Conservation (phyloP, 2,329 filamentous ascomycete genomes). For the Chrysosporium queenslandicum region DNA sequence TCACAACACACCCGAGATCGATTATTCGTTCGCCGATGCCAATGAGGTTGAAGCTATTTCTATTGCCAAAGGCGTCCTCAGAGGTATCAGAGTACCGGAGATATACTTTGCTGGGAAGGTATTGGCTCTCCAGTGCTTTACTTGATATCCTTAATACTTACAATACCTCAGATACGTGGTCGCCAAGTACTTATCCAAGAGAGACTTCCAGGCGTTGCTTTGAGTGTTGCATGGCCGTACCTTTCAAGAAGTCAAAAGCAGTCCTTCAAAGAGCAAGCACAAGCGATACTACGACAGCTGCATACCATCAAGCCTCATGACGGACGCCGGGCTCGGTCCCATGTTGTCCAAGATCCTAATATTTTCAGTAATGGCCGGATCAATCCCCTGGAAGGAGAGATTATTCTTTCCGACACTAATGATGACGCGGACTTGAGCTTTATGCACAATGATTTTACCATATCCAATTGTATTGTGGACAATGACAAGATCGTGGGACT, state of each 20-base stretch:
- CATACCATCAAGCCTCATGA: constrained; percentile 13
- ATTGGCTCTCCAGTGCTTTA: background rate
- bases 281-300: constrained; percentile 24
- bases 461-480: constrained; percentile 30
- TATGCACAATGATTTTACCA: constrained; percentile 31
- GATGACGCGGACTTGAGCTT: constrained; percentile 24
- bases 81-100: constrained; percentile 27
- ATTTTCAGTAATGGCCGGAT: constrained; percentile 10
- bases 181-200: constrained; percentile 34
- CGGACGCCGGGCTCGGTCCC: constrained; percentile 7
- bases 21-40: constrained; percentile 27
- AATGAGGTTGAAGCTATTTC: constrained; percentile 30
- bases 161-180: constrained; percentile 26
- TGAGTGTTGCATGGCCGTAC: constrained; percentile 27
- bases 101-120: constrained; percentile 28
- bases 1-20: constrained; percentile 19
- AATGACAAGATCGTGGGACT: constrained; percentile 31
- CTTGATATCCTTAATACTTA: background rate
- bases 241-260: constrained; percentile 29
- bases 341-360: constrained; percentile 9
- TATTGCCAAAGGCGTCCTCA: constrained; percentile 28
- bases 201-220: constrained; percentile 33
- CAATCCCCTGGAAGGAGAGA: constrained; percentile 24
- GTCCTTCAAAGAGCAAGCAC: constrained; percentile 30
- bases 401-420: constrained; percentile 25